phyloP scores from a whole-genome alignment of 495 filamentous ascomycete species.

The Barbatosphaeria neglecta region DNA sequence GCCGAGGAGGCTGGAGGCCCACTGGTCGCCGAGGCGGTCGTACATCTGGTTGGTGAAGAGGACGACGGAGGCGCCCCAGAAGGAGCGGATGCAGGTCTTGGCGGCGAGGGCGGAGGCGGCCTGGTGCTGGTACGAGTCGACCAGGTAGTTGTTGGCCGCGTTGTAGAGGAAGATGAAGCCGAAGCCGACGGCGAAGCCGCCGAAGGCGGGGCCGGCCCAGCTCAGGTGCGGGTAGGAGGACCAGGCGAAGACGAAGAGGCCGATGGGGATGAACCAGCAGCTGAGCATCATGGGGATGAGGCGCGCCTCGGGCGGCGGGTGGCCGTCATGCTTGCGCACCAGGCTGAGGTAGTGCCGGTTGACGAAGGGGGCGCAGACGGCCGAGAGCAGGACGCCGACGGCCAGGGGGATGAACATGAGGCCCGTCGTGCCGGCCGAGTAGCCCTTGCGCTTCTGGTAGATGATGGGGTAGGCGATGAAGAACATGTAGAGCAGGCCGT shows the following conservation, averaged over 20 bases:
- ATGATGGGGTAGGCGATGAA: slow-evolving; percentile 72
- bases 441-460: slow-evolving; percentile 65
- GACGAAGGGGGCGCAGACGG: slow-evolving; percentile 54
- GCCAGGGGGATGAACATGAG: slow-evolving; percentile 74
- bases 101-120: slow-evolving; percentile 78
- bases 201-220: slow-evolving; percentile 63
- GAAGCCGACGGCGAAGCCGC: slow-evolving; percentile 68
- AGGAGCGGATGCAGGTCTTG: slow-evolving; percentile 66
- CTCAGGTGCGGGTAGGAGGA: slow-evolving; percentile 51
- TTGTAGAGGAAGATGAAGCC: slow-evolving; percentile 84
- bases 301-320: slow-evolving; percentile 62
- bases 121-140: slow-evolving; percentile 76
- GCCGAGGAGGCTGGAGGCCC: slow-evolving; percentile 59
- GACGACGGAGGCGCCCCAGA: slow-evolving; percentile 66
- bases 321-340: slow-evolving; percentile 45
- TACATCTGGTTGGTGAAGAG: slow-evolving; percentile 81
- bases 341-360: slow-evolving; percentile 67
- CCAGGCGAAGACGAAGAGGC: slow-evolving; percentile 80
- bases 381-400: slow-evolving; percentile 51
- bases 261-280: slow-evolving; percentile 69
- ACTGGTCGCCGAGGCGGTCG: slow-evolving; percentile 55
- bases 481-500: slow-evolving; percentile 75
- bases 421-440: slow-evolving; percentile 57
- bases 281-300: slow-evolving; percentile 77
- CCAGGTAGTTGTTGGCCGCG: slow-evolving; percentile 69